Conservation (phyloP, 2,329 filamentous ascomycete species). For the Cadophora luteo-olivacea region DNA sequence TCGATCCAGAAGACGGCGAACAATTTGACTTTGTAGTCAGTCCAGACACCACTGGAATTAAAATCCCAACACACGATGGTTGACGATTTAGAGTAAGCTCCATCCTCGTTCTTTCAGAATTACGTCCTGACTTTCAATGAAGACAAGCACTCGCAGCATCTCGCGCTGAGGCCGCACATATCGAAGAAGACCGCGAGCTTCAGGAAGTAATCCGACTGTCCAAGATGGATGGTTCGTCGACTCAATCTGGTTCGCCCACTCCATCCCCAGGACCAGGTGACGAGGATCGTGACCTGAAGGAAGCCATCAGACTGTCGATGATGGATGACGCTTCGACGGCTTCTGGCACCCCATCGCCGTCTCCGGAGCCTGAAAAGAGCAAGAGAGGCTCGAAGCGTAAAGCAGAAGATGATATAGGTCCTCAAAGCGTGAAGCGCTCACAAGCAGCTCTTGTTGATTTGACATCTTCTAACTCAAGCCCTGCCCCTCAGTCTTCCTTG, state of each 20-base stretch:
- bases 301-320: slow-evolving; percentile 16
- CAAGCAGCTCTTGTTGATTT: not conserved
- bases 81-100: not conserved
- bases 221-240: slow-evolving; percentile 5
- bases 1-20: not conserved
- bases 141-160: slow-evolving; percentile 15
- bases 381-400: slow-evolving; percentile 25
- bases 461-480: not conserved
- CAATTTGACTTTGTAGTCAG: not conserved
- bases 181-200: slow-evolving; percentile 18
- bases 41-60: not conserved
- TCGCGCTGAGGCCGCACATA: slow-evolving; percentile 6
- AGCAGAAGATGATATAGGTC: slow-evolving; percentile 23
- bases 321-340: slow-evolving; percentile 2
- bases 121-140: not conserved
- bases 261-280: slow-evolving; percentile 17
- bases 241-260: not conserved
- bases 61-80: not conserved
- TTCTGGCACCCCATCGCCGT: not conserved
- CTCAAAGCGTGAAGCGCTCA: not conserved
- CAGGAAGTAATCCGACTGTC: slow-evolving; percentile 10
- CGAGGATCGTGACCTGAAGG: slow-evolving; percentile 18
- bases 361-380: slow-evolving; percentile 11
- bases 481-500: not conserved
- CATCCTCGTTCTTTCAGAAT: not conserved